Base-by-base conservation (phyloP, 2,329 filamentous ascomycete genomes). In the Colletotrichum acutatum region DNA sequence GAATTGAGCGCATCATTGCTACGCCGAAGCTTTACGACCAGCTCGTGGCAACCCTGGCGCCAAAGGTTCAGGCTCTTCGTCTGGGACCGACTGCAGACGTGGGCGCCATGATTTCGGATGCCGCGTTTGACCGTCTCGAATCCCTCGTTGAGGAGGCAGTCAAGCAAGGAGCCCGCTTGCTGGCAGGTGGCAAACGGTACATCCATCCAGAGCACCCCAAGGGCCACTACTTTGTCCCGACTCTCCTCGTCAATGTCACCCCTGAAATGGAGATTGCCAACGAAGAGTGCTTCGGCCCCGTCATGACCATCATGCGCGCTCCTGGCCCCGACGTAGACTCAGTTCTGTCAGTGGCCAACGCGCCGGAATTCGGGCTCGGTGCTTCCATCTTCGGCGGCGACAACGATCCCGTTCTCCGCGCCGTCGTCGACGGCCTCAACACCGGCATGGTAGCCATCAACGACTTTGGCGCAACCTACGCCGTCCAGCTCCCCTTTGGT, bases 381-480 rank as follows among this genome's bases (percentile, higher is more conserved):
- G 93, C 94, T 54, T 95, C 93, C 53, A 94, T 99, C 49, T 98
- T 97, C 81, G 97, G 95, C 42, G 86, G 89, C 63, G 89, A 92
- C 72, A 82, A 84, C 32, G 87, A 90, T 69, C 85, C 86, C 1
- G 88, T 90, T 62, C 86, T 98, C 1, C 83, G 88, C 19, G 85
- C 85, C 19, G 90, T 97, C 32, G 90, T 96, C 1, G 83, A 83
- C 24, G 90, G 90, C 28, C 87, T 98, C 64, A 90, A 92, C 74
- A 91, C 93, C 0, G 97, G 97, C 57, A 98, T 98, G 93, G 94
- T 98, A 0, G 91, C 95, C 28, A 90, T 99, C 77, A 99, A 99
- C 81, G 97, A 99, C 84, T 99, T 99, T 79, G 97, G 92, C 24
- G 93, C 91, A 32, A 98, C 92, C 82, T 99, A 99, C 80, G 95